These are phyloP conservation scores for Xylariaceae sp. DNA, from an alignment of 2,329 filamentous ascomycete genomes.

Conservation along the genomic window DNA sequence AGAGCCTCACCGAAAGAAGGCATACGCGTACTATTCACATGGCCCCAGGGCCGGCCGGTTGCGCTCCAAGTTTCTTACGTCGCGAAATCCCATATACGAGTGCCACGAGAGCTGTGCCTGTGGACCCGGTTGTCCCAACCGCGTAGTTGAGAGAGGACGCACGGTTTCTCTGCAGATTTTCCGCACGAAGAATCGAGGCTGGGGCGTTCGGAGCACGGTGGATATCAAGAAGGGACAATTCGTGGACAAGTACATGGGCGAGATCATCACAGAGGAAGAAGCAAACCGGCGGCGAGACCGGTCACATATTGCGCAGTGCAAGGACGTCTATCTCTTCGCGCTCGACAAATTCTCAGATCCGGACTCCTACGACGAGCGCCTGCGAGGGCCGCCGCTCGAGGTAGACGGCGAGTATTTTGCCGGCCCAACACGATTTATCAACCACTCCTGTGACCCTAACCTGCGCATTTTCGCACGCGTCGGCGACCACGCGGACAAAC, in stretches of 20 bases:
- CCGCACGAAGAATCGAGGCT: constrained; percentile 64
- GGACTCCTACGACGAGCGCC: constrained; percentile 48
- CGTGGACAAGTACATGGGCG: constrained; percentile 72
- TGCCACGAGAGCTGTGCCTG: constrained; percentile 70
- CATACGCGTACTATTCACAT: constrained; percentile 59
- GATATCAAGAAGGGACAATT: constrained; percentile 68
- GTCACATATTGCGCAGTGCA: constrained; percentile 52
- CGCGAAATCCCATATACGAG: constrained; percentile 66
- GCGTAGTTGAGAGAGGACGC: constrained; percentile 70
- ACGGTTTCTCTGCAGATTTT: constrained; percentile 71
- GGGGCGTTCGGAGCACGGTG: constrained; percentile 64
- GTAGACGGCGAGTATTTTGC: constrained; percentile 71
- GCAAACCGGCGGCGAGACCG: constrained; percentile 58
- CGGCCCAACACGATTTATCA: constrained; percentile 74
- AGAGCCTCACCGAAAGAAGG: constrained; percentile 32
- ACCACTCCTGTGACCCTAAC: constrained; percentile 76
- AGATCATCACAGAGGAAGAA: constrained; percentile 59
- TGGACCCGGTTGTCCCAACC: constrained; percentile 59
- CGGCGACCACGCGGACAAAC: constrained; percentile 68
- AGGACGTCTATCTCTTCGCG: constrained; percentile 72
- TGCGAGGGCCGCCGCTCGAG: constrained; percentile 52
- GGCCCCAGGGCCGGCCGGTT: constrained; percentile 49
- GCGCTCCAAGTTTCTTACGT: constrained; percentile 46
- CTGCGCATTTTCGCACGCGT: constrained; percentile 73
- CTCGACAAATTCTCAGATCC: constrained; percentile 72